These are phyloP conservation scores for Piromyces sp. DNA, from an alignment of 192 early-diverging fungal genomes.

Conservation along the genomic window DNA sequence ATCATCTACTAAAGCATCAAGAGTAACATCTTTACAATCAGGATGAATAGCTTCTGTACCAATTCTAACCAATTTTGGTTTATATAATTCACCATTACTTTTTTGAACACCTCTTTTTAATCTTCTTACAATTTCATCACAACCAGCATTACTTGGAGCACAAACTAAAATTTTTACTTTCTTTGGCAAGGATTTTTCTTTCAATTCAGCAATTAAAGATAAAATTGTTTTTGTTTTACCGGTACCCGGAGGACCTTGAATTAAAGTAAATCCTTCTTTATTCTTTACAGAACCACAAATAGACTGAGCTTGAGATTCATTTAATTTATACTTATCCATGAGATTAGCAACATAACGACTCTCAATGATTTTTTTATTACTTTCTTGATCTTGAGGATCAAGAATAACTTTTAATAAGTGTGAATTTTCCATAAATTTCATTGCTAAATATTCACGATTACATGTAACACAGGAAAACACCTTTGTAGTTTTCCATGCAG, in stretches of 20 bases:
- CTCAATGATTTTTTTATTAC: slow-evolving; percentile 13
- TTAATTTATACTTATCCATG: slow-evolving; percentile 57
- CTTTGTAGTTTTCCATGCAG: slow-evolving; percentile 12
- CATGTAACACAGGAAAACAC: slow-evolving; percentile 51
- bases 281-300: slow-evolving; percentile 46
- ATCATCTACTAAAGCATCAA: slow-evolving; percentile 50
- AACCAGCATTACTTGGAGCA: slow-evolving; percentile 90
- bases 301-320: slow-evolving; percentile 77
- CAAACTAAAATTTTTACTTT: slow-evolving; percentile 55
- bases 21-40: slow-evolving; percentile 48
- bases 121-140: slow-evolving; percentile 85
- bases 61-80: slow-evolving; percentile 64
- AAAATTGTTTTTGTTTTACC: slow-evolving; percentile 88
- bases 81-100: slow-evolving; percentile 27
- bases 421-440: slow-evolving; percentile 44
- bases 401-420: slow-evolving; percentile 47
- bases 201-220: slow-evolving; percentile 53
- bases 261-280: slow-evolving; percentile 62
- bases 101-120: slow-evolving; percentile 56
- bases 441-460: slow-evolving; percentile 65
- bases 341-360: slow-evolving; percentile 12
- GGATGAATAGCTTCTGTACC: slow-evolving; percentile 62
- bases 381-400: slow-evolving; percentile 15
- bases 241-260: slow-evolving; percentile 60
- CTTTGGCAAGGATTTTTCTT: slow-evolving; percentile 15